Base-by-base conservation (phyloP, 2,329 filamentous ascomycete species). In the Venturia carpophila region DNA sequence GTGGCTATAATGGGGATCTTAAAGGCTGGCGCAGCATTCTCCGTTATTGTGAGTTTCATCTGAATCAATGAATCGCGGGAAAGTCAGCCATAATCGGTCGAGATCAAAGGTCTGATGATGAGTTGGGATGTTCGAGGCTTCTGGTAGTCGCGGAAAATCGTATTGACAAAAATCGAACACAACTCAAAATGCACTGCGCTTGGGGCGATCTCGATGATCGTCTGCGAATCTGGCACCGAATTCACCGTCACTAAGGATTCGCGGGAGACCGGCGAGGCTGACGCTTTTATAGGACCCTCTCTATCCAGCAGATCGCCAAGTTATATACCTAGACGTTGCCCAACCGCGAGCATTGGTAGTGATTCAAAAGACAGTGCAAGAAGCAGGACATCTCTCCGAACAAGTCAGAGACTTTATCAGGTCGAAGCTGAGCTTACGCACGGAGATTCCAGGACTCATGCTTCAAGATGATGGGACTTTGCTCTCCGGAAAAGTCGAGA, bases 321-420 rank as follows among this genome's bases (percentile, higher is more conserved):
- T 89, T 72, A 88, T 95, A 71, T 92, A 91, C 69, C 84, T 96
- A 19, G 89, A 94, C 71, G 89, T 94, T 62, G 85, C 91, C 10
- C 84, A 85, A 68, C 92, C 91, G 9, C 80, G 84, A 67, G 87
- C 86, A 55, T 78, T 96, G 67, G 83, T 94, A 39, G 81, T 84
- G 64, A 92, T 96, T 70, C 83, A 84, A 67, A 88, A 86, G 73
- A 89, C 90, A 19, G 88, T 82, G 1, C 79, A 83, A 66, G 89
- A 91, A 74, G 83, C 84, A 39, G 87, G 87, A n/a, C 79, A 82
- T 52, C 76, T 89, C 10, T 82, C 85, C 1, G 77, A 81, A 5
- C 81, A 79, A 75, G 89, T 84, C 69, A 81, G 75, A 68, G 83
- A 71, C 43, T 97, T 89, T 75, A 88, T 97, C 69, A 80, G 85